phyloP scores from a whole-genome alignment of 2,329 filamentous ascomycete genomes.

The Aspergillus piperis region DNA sequence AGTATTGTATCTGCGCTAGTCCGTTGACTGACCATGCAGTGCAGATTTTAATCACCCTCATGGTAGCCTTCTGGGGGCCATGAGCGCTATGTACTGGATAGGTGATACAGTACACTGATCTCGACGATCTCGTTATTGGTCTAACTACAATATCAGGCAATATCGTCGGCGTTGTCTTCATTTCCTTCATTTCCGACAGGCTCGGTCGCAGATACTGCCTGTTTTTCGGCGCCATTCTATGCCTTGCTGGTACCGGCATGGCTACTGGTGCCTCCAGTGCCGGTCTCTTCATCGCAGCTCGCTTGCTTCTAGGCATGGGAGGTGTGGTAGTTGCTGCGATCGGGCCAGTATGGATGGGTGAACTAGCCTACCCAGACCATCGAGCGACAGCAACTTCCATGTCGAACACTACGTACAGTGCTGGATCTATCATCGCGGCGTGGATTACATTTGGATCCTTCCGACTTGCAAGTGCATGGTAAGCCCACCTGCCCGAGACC shows the following conservation, averaged over 20 bases:
- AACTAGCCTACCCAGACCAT: neutral
- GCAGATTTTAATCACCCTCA: neutral
- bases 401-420: neutral
- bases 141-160: neutral
- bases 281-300: neutral
- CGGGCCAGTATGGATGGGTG: neutral
- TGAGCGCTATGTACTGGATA: conserved; percentile 2
- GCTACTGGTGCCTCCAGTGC: neutral
- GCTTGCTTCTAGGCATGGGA: neutral
- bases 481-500: neutral
- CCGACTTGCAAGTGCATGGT: conserved; percentile 1
- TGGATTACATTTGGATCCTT: conserved; percentile 4
- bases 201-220: neutral
- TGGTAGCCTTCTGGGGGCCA: neutral
- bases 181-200: neutral
- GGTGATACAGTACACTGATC: neutral
- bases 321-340: neutral
- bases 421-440: neutral
- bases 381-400: neutral
- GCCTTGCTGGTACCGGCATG: neutral
- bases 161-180: neutral
- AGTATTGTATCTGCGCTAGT: neutral
- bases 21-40: neutral
- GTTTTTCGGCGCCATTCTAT: neutral
- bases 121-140: neutral